Evolutionary conservation across 1,139 yeast genomes (phyloP), one percentile per base, ranked within the genome.

Genomic region (Taiozyma onychis): DNA sequence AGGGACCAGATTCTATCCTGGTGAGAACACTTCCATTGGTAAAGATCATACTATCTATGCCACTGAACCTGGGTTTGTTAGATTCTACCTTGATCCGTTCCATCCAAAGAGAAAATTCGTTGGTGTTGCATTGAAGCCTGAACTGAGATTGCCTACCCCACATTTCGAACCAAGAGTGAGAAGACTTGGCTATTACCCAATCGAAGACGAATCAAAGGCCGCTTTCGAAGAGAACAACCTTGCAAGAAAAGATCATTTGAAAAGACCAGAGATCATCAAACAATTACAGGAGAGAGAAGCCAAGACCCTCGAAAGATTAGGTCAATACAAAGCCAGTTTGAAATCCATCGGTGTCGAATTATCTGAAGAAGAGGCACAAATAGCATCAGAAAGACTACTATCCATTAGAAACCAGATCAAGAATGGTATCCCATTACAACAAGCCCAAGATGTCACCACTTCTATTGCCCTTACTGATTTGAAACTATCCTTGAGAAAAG

Each of bases 1-100:
- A 66, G 99, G 99, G 63, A 90, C 99, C n/a, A 85, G 81, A 62
- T 87, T 91, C 66, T 95, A 83, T 63, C 98, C 99, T 0, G 99
- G 99, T 44, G 96, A 88, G 58, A 91, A 93, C 60, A 85, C 82
- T 26, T 88, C 87, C 21, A 87, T 93, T 56, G 99, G 99, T 57
- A 84, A 81, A 59, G 99, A 93, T 67, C 98, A 91, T 66, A 93
- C 99, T 3, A 80, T 93, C 39, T 90, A 77, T 70, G 97, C 99
- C 3, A 66, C 76, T 44, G 98, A 93, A 64, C 97, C 97, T 2
- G 99, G 99, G 26, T 90, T 75, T 66, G 97, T 93, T 46, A 80
- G 95, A 57, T 93, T 81, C 70, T 93, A 93, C 68, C 74, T 83
- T 57, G 97, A 93, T 71, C 99, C 99, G n/a, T 91, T 91, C 76